These are phyloP conservation scores for Backusella morwellensis DNA, from an alignment of 192 early-diverging fungal species.

Conservation along the genomic window DNA sequence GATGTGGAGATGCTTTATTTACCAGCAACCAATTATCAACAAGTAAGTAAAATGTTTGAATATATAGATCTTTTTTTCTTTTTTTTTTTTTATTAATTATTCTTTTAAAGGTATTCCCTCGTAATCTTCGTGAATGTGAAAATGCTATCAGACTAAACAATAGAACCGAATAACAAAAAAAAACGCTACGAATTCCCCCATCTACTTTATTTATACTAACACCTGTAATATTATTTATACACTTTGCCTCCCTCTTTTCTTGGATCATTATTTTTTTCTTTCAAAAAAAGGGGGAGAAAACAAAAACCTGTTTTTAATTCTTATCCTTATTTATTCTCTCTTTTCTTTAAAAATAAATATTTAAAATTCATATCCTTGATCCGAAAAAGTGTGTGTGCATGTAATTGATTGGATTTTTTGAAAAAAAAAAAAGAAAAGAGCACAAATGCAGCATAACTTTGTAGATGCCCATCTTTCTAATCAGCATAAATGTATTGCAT, in stretches of 20 bases:
- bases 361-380: conserved; percentile 55
- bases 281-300: not conserved
- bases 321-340: not conserved
- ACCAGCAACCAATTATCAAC: conserved; percentile 13
- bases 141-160: not conserved
- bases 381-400: conserved; percentile 50
- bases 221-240: not conserved
- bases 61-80: not conserved
- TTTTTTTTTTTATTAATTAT: not conserved
- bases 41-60: not conserved
- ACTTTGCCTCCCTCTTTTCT: not conserved
- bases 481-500: no score
- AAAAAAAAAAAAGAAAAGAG: no score
- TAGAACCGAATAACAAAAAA: not conserved
- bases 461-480: no score
- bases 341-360: not conserved
- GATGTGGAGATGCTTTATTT: conserved; percentile 28
- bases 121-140: conserved; percentile 8
- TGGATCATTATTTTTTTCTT: not conserved
- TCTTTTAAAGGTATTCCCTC: conserved; percentile 2
- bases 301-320: not conserved
- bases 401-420: conserved; percentile 40
- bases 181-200: not conserved
- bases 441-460: no score
- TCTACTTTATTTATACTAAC: not conserved